Conservation (phyloP, 352 stramenopile species). For the Pythium aristosporum region DNA sequence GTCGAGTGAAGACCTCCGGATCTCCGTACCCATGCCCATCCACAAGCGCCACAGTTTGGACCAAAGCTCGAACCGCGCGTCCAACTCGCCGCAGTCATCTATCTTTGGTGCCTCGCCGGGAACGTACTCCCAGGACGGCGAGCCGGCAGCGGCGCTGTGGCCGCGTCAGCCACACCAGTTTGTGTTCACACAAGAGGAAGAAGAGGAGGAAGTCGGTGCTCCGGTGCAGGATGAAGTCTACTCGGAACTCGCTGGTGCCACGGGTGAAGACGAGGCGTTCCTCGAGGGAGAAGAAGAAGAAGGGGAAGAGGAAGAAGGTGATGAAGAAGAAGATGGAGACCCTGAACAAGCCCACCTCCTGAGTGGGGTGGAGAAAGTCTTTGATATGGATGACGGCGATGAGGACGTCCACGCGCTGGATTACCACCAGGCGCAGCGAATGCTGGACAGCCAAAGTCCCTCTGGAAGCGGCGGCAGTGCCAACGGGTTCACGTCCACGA, state of each 20-base stretch:
- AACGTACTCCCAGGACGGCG: constrained; percentile 62
- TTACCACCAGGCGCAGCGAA: constrained; percentile 3
- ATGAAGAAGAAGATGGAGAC: constrained; percentile 30
- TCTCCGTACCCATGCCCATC: constrained; percentile 60
- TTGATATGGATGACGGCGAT: constrained; percentile 7
- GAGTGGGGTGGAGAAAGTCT: background rate
- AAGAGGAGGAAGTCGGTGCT: constrained; percentile 52
- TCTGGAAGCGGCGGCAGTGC: background rate
- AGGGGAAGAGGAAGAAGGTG: constrained; percentile 32
- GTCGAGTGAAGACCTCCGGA: constrained; percentile 43
- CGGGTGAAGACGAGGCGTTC: constrained; percentile 61
- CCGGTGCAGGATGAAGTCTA: constrained; percentile 78
- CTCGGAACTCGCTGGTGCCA: constrained; percentile 69
- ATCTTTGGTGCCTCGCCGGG: constrained; percentile 64
- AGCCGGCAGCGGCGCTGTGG: constrained; percentile 75
- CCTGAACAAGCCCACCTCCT: constrained; percentile 22
- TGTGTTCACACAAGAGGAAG: constrained; percentile 83
- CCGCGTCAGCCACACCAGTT: constrained; percentile 81
- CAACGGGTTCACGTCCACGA: background rate
- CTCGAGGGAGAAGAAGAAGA: constrained; percentile 40
- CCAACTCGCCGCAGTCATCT: constrained; percentile 68
- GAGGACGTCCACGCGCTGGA: background rate
- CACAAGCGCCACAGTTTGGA: constrained; percentile 25
- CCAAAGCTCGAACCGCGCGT: constrained; percentile 32
- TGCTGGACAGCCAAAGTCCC: constrained; percentile 1